Evolutionary conservation across 2,329 filamentous ascomycete genomes (phyloP), one percentile per base, ranked within the genome.

Genomic region (Macrophomina pseudophaseolina): DNA sequence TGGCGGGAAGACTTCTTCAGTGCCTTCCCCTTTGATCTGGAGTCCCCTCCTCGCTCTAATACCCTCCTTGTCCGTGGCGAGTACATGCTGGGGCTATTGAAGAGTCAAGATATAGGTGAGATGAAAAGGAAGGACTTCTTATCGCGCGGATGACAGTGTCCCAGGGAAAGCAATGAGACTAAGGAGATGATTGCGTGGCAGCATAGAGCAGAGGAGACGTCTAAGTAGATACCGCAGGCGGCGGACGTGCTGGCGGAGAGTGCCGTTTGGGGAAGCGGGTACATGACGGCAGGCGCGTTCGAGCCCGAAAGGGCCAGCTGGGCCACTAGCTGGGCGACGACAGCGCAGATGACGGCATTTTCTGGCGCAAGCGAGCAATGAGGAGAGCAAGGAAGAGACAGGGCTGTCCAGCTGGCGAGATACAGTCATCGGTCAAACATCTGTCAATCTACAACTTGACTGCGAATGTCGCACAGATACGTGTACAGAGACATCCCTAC

Each of bases 111-210:
- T 66, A 66, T 66, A 66, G 63, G 30, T 18, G 52, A 49, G 42
- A 23, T 44, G 64, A 65, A 53, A 71, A 72, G 40, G 48, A 40
- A 40, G 32, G 16, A 11, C 9, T 42, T 40, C 64, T 66, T 66
- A 58, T 66, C 63, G 52, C 51, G 8, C 18, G 30, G 53, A 38
- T 44, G 63, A 38, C 23, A 23, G 51, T 28, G 14, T 38, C n/a
- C 40, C 48, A 64, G 30, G 32, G 30, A n/a, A 65, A 49, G 18
- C 28, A 51, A 65, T 48, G 52, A 65, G 49, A 62, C 49, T 49
- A 23, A 30, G 11, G 23, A 48, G 23, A 68, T 76, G 75, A 73
- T 75, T 75, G 75, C 76, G 76, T 78, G 74, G 77, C 75, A 77
- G 74, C 71, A 67, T 67, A 64, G 66, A 67, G 66, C 65, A 62